phyloP scores from a whole-genome alignment of 2,329 filamentous ascomycete genomes.

The Xylaria sp. region DNA sequence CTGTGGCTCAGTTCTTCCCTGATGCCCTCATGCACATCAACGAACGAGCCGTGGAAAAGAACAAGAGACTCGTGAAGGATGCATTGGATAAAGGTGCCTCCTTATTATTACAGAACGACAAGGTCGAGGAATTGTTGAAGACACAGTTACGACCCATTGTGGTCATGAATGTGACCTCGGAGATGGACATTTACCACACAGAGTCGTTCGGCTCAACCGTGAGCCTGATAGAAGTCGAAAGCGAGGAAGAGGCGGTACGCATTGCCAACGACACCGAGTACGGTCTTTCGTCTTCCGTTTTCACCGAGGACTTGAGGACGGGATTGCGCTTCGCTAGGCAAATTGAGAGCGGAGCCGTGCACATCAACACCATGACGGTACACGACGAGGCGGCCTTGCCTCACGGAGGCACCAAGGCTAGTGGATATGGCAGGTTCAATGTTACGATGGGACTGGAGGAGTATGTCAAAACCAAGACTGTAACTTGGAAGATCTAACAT shows the following conservation, averaged over 20 bases:
- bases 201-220: slow-evolving; percentile 65
- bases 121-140: slow-evolving; percentile 32
- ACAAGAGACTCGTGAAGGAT: slow-evolving; percentile 43
- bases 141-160: slow-evolving; percentile 53
- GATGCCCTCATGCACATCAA: slow-evolving; percentile 31
- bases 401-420: slow-evolving; percentile 39
- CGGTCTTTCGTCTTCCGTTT: slow-evolving; percentile 59
- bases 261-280: slow-evolving; percentile 67
- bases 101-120: slow-evolving; percentile 50
- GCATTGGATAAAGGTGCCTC: slow-evolving; percentile 54
- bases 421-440: slow-evolving; percentile 40
- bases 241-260: slow-evolving; percentile 58
- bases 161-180: slow-evolving; percentile 53
- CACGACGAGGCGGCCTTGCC: slow-evolving; percentile 40
- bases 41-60: slow-evolving; percentile 27
- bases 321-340: slow-evolving; percentile 47
- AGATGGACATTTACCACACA: slow-evolving; percentile 61
- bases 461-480: slow-evolving; percentile 31
- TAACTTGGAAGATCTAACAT: slow-evolving; percentile 27
- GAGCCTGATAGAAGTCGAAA: slow-evolving; percentile 52
- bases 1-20: slow-evolving; percentile 27
- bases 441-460: slow-evolving; percentile 29
- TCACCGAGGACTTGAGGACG: slow-evolving; percentile 54
- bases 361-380: slow-evolving; percentile 41
- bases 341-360: slow-evolving; percentile 50